phyloP scores from a whole-genome alignment of 495 filamentous ascomycete genomes.

The Margaritispora aquatica region DNA sequence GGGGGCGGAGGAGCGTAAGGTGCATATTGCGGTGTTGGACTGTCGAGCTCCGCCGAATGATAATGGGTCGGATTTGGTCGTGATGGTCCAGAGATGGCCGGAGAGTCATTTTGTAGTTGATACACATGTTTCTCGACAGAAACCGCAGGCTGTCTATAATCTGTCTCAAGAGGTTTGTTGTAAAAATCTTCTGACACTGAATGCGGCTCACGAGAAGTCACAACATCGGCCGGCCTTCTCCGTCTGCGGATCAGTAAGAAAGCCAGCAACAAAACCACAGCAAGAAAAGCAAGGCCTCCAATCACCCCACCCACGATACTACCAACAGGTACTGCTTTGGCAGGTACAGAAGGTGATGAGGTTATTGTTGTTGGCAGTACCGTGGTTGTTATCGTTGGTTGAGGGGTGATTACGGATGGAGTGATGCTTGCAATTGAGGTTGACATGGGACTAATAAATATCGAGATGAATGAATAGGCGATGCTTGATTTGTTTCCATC shows the following conservation, averaged over 20 bases:
- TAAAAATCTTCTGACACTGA: neutral
- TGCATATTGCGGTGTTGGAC: neutral
- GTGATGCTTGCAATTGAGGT: too few relatives aligned
- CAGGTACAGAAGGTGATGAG: neutral
- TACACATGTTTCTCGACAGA: neutral
- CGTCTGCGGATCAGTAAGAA: slow-evolving; percentile 1
- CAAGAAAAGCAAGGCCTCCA: neutral
- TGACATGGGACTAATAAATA: too few relatives aligned
- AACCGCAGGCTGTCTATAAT: neutral
- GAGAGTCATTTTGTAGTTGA: neutral
- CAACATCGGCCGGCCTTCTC: neutral
- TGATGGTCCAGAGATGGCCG: neutral
- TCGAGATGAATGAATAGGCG: neutral
- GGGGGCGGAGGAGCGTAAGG: neutral
- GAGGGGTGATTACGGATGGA: neutral
- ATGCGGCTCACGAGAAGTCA: neutral
- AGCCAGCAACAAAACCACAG: neutral
- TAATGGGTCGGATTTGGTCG: neutral
- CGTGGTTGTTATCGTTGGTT: neutral
- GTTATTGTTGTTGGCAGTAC: neutral
- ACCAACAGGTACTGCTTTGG: neutral
- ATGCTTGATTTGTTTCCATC: neutral
- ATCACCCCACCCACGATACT: slow-evolving; percentile 1
- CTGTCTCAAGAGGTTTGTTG: neutral
- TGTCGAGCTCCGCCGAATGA: neutral